Base-by-base conservation (phyloP, 2,329 filamentous ascomycete species). In the Cladosporium colombiae region DNA sequence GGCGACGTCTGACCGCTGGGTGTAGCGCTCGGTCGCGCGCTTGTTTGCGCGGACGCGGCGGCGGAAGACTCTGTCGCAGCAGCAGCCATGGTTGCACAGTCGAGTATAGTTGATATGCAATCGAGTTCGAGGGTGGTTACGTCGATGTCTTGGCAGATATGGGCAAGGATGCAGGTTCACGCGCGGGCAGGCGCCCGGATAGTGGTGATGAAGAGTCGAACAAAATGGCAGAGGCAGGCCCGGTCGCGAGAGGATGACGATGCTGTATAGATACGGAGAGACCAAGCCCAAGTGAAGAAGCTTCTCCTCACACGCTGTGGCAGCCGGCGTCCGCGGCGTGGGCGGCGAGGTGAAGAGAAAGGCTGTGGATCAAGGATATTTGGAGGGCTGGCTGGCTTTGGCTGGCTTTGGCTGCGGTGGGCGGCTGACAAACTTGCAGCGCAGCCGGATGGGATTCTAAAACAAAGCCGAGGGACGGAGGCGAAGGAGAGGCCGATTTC, bases 1-100 rank as follows among this genome's bases (percentile, higher is more conserved):
- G 81, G 80, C 68, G 79, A 78, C 67, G 74, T 70, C 49, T 66
- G 55, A 21, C 52, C 57, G 56, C 61, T 63, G 13, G 49, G 49
- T 16, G 37, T 46, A 25, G 55, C 57, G 57, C 61, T 63, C 46
- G 31, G 60, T 37, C 49, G 60, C n/a, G 60, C 60, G 33, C 58
- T 61, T 40, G 61, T 46, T 18, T 53, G 49, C 18, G 50, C 18
- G 8, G 61, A 63, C 8, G 50, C 50, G 35, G 23, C 49, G n/a
- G 35, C 13, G 23, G 61, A 52, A 29, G 52, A 55, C 18, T 52
- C 55, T 11, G 44, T 33, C 18, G 50, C 16, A 21, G 35, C 50
- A 25, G 50, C 52, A 23, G 61, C 61, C 61, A 63, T 63, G 49
- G 27, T 63, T 31, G 40, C 25, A 14, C 23, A 23, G 13, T 63